Evolutionary conservation across 169 alveolate genomes (phyloP).

Genomic region (Plasmodium knowlesi): DNA sequence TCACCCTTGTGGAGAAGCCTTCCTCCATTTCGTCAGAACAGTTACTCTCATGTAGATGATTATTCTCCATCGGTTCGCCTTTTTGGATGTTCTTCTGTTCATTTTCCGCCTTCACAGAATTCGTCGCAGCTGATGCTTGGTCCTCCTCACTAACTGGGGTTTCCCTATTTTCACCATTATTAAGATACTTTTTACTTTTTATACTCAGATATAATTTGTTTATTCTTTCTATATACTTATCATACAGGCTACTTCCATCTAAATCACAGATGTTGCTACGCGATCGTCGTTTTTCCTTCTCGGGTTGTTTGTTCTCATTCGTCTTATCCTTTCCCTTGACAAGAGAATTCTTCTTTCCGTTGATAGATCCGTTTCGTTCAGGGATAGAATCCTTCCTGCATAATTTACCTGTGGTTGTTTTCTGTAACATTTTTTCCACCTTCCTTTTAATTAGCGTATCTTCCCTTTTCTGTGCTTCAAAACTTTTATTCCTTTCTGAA

Average conservation of each 20-base stretch:
- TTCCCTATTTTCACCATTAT: slow-evolving; percentile 15
- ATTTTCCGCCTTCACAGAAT: neutral
- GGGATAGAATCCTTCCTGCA: neutral
- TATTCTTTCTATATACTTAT: slow-evolving; percentile 59
- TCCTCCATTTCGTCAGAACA: neutral
- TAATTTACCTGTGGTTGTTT: neutral
- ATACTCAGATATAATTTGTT: slow-evolving; percentile 49
- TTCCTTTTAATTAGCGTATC: neutral
- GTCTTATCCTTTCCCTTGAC: neutral
- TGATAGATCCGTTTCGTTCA: neutral
- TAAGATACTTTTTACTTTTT: slow-evolving; percentile 48
- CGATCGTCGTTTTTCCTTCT: neutral
- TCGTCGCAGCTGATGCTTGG: neutral
- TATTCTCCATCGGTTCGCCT: neutral
- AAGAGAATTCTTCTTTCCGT: neutral
- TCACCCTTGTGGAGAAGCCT: neutral
- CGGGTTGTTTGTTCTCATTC: neutral
- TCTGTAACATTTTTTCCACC: neutral
- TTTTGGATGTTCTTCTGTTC: neutral
- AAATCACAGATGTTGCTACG: neutral
- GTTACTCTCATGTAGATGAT: too few species aligned
- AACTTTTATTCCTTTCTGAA: neutral
- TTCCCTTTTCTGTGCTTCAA: neutral
- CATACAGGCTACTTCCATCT: slow-evolving; percentile 39
- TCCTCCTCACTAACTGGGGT: neutral